A percentile compares a stretch with the other conserved stretches of the same genome.
phyloP scores from a whole-genome alignment of 352 stramenopile genomes.

The Pythium dissimile region DNA sequence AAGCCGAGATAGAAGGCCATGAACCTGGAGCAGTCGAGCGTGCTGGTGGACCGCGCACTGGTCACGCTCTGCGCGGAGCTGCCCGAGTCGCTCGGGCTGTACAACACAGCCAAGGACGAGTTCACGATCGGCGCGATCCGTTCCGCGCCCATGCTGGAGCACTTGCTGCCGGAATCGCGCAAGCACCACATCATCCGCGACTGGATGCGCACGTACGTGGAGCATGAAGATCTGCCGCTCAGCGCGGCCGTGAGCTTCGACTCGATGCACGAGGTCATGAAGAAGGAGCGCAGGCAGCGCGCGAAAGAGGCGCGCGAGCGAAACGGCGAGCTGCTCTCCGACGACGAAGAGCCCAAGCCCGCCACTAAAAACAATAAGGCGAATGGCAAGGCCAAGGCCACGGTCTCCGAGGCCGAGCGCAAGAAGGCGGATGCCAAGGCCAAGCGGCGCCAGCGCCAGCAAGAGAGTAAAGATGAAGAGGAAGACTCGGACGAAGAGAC shows the following conservation, averaged over 20 bases:
- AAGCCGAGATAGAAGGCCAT: slow-evolving; percentile 26
- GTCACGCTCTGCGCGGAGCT: slow-evolving; percentile 74
- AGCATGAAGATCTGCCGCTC: slow-evolving; percentile 47
- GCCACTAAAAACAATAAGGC: slow-evolving; percentile 14
- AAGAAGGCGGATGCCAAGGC: slow-evolving; percentile 9
- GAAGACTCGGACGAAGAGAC: slow-evolving; percentile 14
- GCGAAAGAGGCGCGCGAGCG: slow-evolving; percentile 36
- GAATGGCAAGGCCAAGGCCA: slow-evolving; percentile 19
- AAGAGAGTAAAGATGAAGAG: slow-evolving; percentile 9
- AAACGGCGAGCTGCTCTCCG: slow-evolving; percentile 37
- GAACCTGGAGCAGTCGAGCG: slow-evolving; percentile 64
- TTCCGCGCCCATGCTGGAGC: slow-evolving; percentile 47
- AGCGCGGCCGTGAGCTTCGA: slow-evolving; percentile 56
- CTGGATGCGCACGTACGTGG: slow-evolving; percentile 71
- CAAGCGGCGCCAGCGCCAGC: slow-evolving; percentile 9
- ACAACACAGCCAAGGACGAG: slow-evolving; percentile 73
- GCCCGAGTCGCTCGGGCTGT: slow-evolving; percentile 73
- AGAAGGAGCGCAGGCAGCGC: slow-evolving; percentile 46
- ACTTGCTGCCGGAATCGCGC: slow-evolving; percentile 45
- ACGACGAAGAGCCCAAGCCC: slow-evolving; percentile 16
- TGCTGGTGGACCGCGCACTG: slow-evolving; percentile 72
- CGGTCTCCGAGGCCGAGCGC: not conserved
- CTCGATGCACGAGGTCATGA: slow-evolving; percentile 38
- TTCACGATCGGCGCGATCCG: slow-evolving; percentile 57
- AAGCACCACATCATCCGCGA: slow-evolving; percentile 67